Percentiles rank a stretch among this genome's conserved stretches.
Evolutionary conservation across 2,329 filamentous ascomycete species (phyloP).

Genomic region (Penicillium sp.): DNA sequence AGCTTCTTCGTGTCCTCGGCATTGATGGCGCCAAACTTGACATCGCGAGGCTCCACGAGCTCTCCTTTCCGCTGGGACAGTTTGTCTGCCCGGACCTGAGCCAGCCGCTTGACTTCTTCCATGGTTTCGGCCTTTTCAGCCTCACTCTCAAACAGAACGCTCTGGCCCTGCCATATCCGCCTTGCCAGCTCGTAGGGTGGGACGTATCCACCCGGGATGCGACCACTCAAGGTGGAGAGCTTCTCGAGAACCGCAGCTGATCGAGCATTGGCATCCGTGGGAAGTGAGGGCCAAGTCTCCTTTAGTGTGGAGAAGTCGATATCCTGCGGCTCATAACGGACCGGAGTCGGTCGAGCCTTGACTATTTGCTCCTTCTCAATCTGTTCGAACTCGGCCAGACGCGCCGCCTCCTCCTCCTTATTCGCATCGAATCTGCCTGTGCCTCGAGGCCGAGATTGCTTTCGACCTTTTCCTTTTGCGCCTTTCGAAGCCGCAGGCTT

Average conservation of each 20-base stretch:
- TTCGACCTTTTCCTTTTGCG: conserved; percentile 11
- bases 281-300: conserved; percentile 40
- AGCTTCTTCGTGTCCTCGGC: conserved; percentile 27
- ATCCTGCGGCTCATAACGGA: conserved; percentile 34
- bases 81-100: conserved; percentile 31
- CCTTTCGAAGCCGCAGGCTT: conserved; percentile 13
- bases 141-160: conserved; percentile 36
- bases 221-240: conserved; percentile 33
- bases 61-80: conserved; percentile 37
- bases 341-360: conserved; percentile 28
- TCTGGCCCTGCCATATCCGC: conserved; percentile 36
- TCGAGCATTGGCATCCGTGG: conserved; percentile 27
- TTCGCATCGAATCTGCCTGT: conserved; percentile 20
- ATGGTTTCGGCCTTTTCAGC: conserved; percentile 37
- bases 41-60: conserved; percentile 32
- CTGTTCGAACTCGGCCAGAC: conserved; percentile 27
- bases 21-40: conserved; percentile 27
- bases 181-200: conserved; percentile 36
- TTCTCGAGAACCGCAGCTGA: conserved; percentile 34
- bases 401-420: conserved; percentile 18
- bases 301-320: conserved; percentile 31
- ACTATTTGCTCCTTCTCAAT: conserved; percentile 30
- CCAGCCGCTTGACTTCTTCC: conserved; percentile 33
- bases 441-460: conserved; percentile 7
- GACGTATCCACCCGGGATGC: conserved; percentile 34